Evolutionary conservation across 352 stramenopile species (phyloP), one percentile per base, ranked within the genome.

Genomic region (Phytopythium boreale): DNA sequence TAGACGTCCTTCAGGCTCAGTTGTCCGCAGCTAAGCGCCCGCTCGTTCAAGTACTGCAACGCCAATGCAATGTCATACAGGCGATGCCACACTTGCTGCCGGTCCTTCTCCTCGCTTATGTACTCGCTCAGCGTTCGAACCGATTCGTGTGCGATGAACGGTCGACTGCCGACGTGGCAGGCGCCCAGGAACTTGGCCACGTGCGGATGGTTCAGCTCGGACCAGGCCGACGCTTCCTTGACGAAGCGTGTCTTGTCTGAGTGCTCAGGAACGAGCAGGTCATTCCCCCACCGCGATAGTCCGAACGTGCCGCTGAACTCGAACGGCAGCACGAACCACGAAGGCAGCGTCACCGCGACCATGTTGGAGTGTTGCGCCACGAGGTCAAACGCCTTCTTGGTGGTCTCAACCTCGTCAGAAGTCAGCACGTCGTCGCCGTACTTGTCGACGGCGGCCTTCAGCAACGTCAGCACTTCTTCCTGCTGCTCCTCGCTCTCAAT

Each of bases 171-270:
- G n/a, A 49, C 27, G 7, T 51, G 44, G 12, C 44, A 20, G 8
- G 51, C 51, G 15, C 51, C 51, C 10, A 57, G 6, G 51, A 57
- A 57, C 29, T 57, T 57, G 51, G 29, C 51, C 6, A 57, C 12
- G 20, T 55, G 47, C 22, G 47, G 47, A 17, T 55, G 47, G 20
- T 55, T 55, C 17, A 55, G 47, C 6, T 31, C 47, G 10, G 51
- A 1, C 51, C 51, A 57, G 2, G 12, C 43, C 6, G 8, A 24
- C 0, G 29, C 29, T 9, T 37, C 29, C n/a, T 34, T 29, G 29
- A 56, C 14, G 50, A 37, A 34, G 4, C 19, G 27, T 9, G 26
- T 12, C 24, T 11, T 0, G 24, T 36, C 27, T 1, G 50, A 56
- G 50, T 56, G 20, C 24, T n/a, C 26, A 0, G 17, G 29, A 10